phyloP scores from a whole-genome alignment of 225 moss, liverwort and hornwort species.

The Pleurozium schreberi region DNA sequence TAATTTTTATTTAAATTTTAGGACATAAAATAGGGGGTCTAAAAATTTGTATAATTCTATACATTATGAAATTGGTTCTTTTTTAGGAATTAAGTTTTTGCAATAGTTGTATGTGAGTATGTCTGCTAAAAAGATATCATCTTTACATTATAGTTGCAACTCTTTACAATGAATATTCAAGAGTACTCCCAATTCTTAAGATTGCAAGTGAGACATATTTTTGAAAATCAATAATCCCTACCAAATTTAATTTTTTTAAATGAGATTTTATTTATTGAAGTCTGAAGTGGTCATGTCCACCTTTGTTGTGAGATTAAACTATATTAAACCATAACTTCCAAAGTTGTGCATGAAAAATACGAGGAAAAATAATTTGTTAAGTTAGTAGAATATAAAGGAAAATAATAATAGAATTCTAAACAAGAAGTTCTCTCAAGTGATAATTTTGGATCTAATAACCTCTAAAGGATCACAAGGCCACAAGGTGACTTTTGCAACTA shows the following conservation, averaged over 20 bases:
- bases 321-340: no score
- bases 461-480: no score
- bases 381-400: neutral
- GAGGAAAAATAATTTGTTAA: neutral
- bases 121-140: neutral
- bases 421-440: no score
- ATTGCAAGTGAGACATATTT: neutral
- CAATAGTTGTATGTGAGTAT: neutral
- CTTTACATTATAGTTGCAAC: neutral
- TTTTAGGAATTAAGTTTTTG: neutral
- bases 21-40: no score
- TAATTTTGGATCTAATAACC: no score
- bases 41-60: no score
- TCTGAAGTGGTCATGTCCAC: neutral
- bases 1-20: no score
- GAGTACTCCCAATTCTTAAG: neutral
- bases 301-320: neutral
- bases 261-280: neutral
- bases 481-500: no score
- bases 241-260: neutral
- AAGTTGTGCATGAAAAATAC: neutral
- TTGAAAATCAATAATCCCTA: neutral
- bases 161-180: no score
- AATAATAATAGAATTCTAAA: neutral
- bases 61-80: neutral